phyloP scores from a whole-genome alignment of 2,329 filamentous ascomycete species.

The Lasiodiplodia theobromae region DNA sequence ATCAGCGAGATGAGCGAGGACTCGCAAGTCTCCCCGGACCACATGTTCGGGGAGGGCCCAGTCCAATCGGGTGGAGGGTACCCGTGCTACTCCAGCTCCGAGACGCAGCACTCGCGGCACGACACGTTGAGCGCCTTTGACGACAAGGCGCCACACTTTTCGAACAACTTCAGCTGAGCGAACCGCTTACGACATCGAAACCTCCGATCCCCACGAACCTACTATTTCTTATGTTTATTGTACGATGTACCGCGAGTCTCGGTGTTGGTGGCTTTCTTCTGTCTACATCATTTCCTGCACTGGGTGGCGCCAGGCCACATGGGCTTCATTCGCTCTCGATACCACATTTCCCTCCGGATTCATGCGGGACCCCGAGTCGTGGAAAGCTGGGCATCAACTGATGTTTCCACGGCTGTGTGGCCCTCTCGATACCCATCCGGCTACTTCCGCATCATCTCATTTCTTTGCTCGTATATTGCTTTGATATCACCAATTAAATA shows the following conservation, averaged over 20 bases:
- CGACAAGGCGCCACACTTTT: slow-evolving; percentile 26
- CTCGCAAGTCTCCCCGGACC: slow-evolving; percentile 17
- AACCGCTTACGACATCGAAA: neutral
- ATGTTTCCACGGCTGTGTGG: slow-evolving; percentile 16
- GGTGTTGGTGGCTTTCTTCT: slow-evolving; percentile 1
- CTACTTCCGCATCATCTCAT: slow-evolving; percentile 15
- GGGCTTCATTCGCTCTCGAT: slow-evolving; percentile 24
- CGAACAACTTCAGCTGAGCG: slow-evolving; percentile 27
- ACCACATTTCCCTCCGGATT: slow-evolving; percentile 15
- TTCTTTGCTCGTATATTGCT: slow-evolving; percentile 23
- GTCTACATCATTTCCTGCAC: neutral
- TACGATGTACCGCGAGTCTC: slow-evolving; percentile 12
- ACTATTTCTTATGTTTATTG: neutral
- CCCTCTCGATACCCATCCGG: slow-evolving; percentile 23
- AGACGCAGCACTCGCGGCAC: slow-evolving; percentile 24
- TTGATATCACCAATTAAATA: slow-evolving; percentile 20
- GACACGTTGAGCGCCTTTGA: slow-evolving; percentile 26
- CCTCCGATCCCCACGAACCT: slow-evolving; percentile 9
- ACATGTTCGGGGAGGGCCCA: slow-evolving; percentile 9
- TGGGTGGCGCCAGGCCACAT: slow-evolving; percentile 8
- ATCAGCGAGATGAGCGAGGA: slow-evolving; percentile 26
- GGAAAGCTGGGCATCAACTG: slow-evolving; percentile 9
- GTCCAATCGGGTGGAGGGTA: slow-evolving; percentile 3
- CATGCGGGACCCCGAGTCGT: slow-evolving; percentile 9
- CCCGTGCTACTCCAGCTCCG: slow-evolving; percentile 12